A percentile compares a stretch with the other conserved stretches of the same genome.
Conservation (phyloP, 352 stramenopile genomes). For the Achlya hypogyna region DNA sequence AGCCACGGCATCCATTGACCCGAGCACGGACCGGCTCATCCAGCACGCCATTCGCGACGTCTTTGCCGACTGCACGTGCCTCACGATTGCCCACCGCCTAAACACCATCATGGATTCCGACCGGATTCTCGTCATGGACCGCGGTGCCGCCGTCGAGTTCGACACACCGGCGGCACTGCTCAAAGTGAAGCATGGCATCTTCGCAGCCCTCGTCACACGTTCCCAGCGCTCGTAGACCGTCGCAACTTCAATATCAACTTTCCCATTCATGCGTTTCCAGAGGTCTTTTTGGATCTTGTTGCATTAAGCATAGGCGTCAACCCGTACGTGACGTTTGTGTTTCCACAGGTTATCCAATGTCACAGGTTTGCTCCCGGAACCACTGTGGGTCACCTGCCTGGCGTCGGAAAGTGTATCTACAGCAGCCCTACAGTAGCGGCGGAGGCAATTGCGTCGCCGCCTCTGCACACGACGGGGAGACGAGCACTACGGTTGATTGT, state of each 20-base stretch:
- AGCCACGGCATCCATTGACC: constrained; percentile 63
- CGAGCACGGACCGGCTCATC: constrained; percentile 1
- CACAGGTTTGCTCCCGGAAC: no score
- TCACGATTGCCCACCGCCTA: constrained; percentile 91
- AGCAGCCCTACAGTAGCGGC: no score
- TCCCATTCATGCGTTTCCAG: no score
- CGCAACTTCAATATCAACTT: no score
- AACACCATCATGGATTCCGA: constrained; percentile 89
- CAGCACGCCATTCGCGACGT: constrained; percentile 24
- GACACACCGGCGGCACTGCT: constrained; percentile 60
- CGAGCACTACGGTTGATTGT: no score
- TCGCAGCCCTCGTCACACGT: neutral
- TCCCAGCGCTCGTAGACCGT: neutral
- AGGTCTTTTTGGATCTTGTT: no score
- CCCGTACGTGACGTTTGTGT: no score
- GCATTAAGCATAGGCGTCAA: no score
- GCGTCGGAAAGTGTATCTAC: no score
- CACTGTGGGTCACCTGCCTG: no score
- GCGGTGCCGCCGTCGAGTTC: constrained; percentile 70
- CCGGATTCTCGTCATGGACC: constrained; percentile 75
- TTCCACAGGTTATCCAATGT: neutral
- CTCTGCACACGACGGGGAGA: no score
- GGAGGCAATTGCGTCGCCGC: no score
- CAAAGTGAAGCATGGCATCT: constrained; percentile 23
- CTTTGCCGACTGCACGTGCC: constrained; percentile 73